Percentiles rank a stretch among this genome's conserved stretches.
Conservation (phyloP, 2,329 filamentous ascomycete species). For the Colletotrichum tropicale region DNA sequence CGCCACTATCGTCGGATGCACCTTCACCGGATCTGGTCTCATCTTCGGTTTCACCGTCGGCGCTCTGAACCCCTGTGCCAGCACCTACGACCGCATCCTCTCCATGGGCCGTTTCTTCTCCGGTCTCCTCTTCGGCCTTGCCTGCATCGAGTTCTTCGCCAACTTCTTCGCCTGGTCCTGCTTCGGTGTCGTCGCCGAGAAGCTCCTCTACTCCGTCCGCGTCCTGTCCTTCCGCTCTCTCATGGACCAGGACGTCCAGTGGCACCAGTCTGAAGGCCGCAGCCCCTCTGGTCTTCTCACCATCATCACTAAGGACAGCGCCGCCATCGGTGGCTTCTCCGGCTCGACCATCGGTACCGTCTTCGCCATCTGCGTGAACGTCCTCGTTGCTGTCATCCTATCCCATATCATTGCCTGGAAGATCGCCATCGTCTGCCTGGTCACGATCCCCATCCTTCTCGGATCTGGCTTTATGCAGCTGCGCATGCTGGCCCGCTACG, state of each 20-base stretch:
- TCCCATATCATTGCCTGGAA: conserved; percentile 64
- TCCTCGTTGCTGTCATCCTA: conserved; percentile 56
- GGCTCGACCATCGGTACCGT: conserved; percentile 61
- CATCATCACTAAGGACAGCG: conserved; percentile 60
- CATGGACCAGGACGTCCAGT: conserved; percentile 62
- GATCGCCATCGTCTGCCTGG: conserved; percentile 60
- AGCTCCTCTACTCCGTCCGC: conserved; percentile 59
- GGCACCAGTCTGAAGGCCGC: conserved; percentile 59
- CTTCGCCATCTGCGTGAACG: conserved; percentile 58
- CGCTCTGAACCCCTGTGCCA: conserved; percentile 58
- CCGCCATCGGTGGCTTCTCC: conserved; percentile 56
- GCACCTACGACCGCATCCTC: conserved; percentile 48
- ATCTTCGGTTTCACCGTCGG: conserved; percentile 67
- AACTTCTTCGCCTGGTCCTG: conserved; percentile 60
- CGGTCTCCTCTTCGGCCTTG: conserved; percentile 65
- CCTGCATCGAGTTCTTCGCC: conserved; percentile 62
- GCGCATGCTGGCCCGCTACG: conserved; percentile 48
- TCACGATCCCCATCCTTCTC: conserved; percentile 56
- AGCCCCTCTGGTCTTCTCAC: conserved; percentile 54
- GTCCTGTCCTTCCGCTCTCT: conserved; percentile 61
- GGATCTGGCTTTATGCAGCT: conserved; percentile 60
- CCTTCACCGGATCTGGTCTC: conserved; percentile 61
- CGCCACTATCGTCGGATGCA: conserved; percentile 57
- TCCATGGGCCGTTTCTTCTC: conserved; percentile 57
- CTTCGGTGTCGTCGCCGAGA: conserved; percentile 62